Evolutionary conservation across 371 early-diverging fungal genomes (phyloP).

Genomic region (Apophysomyces variabilis): DNA sequence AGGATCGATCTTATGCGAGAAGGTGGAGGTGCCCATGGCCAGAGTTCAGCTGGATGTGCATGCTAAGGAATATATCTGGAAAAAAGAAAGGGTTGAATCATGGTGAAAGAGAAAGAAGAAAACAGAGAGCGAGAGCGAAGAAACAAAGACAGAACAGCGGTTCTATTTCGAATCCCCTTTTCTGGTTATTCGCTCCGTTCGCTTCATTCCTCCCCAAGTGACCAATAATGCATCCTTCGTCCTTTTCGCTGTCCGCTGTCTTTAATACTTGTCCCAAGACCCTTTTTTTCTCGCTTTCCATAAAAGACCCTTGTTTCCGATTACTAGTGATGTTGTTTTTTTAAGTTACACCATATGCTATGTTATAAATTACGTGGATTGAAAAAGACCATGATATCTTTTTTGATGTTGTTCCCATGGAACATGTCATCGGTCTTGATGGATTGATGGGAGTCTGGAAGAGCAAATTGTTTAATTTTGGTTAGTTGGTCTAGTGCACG

Average conservation of each 20-base stretch:
- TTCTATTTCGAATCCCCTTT: constrained; percentile 8
- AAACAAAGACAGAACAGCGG: neutral
- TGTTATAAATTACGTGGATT: neutral
- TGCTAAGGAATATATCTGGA: constrained; percentile 15
- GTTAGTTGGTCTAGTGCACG: neutral
- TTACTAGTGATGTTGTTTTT: neutral
- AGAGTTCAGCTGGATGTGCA: constrained; percentile 23
- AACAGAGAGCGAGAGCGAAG: neutral
- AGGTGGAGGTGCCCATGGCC: constrained; percentile 19
- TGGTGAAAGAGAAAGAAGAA: constrained; percentile 2
- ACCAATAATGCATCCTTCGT: constrained; percentile 2
- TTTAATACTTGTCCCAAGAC: constrained; percentile 2
- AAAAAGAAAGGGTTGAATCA: neutral
- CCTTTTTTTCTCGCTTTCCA: constrained; percentile 5
- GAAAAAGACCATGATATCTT: neutral
- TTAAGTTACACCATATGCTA: neutral
- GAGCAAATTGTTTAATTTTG: neutral
- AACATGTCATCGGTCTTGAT: neutral
- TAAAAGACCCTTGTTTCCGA: neutral
- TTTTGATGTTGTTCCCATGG: constrained; percentile 3
- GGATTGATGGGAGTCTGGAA: neutral
- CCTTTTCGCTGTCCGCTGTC: neutral
- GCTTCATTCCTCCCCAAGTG: neutral
- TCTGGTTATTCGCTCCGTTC: neutral
- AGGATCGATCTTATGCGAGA: constrained; percentile 30